A percentile compares a stretch with the other conserved stretches of the same genome.
Evolutionary conservation across 2,329 filamentous ascomycete genomes (phyloP).

Genomic region (Chaetomium sp.): DNA sequence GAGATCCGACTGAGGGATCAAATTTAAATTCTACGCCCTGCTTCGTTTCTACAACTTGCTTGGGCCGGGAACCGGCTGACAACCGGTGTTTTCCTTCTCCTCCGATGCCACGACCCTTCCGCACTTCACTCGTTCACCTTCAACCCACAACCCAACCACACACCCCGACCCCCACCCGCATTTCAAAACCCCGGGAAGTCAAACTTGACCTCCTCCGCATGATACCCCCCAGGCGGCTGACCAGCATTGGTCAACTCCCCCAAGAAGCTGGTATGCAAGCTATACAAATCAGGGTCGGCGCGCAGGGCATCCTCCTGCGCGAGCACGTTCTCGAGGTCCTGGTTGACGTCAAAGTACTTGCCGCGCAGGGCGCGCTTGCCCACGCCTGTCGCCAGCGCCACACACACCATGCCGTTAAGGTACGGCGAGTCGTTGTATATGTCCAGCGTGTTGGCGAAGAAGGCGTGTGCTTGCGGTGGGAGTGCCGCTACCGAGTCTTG

Average conservation of each 20-base stretch:
- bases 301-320: conserved; percentile 32
- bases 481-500: conserved; percentile 31
- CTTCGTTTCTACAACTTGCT: too few relatives aligned
- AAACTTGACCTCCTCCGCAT: conserved; percentile 25
- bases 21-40: too few relatives aligned
- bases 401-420: conserved; percentile 41
- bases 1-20: too few relatives aligned
- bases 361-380: conserved; percentile 37
- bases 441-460: conserved; percentile 33
- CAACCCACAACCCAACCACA: background rate
- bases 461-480: conserved; percentile 24
- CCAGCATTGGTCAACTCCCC: conserved; percentile 32
- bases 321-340: conserved; percentile 39
- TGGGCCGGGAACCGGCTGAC: too few relatives aligned
- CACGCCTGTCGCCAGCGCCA: conserved; percentile 38
- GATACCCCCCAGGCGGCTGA: conserved; percentile 29
- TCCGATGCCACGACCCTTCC: too few relatives aligned
- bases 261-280: conserved; percentile 36
- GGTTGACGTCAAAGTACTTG: conserved; percentile 38
- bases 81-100: too few relatives aligned
- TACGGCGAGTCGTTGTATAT: conserved; percentile 40
- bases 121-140: too few relatives aligned
- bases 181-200: conserved; percentile 32
- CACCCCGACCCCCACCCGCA: background rate
- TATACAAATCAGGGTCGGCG: conserved; percentile 34